Percentiles rank a stretch among this genome's conserved stretches.
These are phyloP conservation scores for Sclerotinia borealis DNA, from an alignment of 2,329 filamentous ascomycete species.

Conservation along the genomic window DNA sequence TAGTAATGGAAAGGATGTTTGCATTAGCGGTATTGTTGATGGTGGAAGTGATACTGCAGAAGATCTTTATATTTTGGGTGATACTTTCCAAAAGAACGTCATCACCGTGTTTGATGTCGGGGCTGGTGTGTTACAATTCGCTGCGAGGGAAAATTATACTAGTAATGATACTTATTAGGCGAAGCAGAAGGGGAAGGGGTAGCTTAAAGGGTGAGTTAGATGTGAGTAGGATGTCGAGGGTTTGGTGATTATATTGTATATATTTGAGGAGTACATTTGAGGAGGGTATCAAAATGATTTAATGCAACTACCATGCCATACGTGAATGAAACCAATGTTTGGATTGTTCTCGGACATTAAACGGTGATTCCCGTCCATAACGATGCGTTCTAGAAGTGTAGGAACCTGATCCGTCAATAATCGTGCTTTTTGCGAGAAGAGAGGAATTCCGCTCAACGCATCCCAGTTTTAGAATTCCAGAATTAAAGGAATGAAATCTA, in stretches of 20 bases:
- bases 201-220: background rate
- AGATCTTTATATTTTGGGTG: constrained; percentile 38
- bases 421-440: background rate
- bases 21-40: constrained; percentile 33
- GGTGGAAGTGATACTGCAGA: constrained; percentile 28
- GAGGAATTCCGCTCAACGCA: background rate
- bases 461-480: background rate
- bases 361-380: background rate
- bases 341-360: background rate
- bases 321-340: background rate
- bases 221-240: too few relatives aligned
- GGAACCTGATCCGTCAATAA: background rate
- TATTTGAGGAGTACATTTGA: background rate
- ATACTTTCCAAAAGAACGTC: constrained; percentile 44
- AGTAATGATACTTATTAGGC: constrained; percentile 11
- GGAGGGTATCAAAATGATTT: background rate
- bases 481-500: background rate
- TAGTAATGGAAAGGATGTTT: constrained; percentile 22
- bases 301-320: background rate
- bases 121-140: constrained; percentile 41
- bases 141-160: constrained; percentile 29
- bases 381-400: too few relatives aligned
- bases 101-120: constrained; percentile 46
- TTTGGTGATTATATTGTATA: background rate
- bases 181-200: background rate